phyloP scores from a whole-genome alignment of 2,329 filamentous ascomycete genomes.

The Penicillium digitatum region DNA sequence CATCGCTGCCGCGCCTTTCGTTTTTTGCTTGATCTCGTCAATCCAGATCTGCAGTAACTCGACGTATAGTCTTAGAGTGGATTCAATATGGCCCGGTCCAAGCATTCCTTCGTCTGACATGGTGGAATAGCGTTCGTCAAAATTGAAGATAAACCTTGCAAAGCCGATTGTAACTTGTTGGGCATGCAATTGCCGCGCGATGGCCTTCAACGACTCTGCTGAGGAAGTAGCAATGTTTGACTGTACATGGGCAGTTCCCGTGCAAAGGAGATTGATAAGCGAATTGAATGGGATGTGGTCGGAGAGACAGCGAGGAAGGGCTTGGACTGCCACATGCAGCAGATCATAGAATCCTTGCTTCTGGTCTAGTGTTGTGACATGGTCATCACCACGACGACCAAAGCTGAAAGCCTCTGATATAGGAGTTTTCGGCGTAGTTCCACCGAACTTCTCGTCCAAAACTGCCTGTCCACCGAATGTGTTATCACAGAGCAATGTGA shows the following conservation, averaged over 20 bases:
- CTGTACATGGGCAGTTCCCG: slow-evolving; percentile 92
- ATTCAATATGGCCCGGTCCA: slow-evolving; percentile 89
- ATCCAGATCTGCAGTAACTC: slow-evolving; percentile 96
- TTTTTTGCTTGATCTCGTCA: slow-evolving; percentile 87
- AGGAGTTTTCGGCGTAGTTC: slow-evolving; percentile 85
- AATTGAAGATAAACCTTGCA: slow-evolving; percentile 96
- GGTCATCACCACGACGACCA: slow-evolving; percentile 74
- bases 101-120: slow-evolving; percentile 98
- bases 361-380: slow-evolving; percentile 69
- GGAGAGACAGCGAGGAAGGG: slow-evolving; percentile 87
- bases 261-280: slow-evolving; percentile 90
- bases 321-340: slow-evolving; percentile 90
- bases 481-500: slow-evolving; percentile 94
- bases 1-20: slow-evolving; percentile 64
- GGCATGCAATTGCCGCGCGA: slow-evolving; percentile 86
- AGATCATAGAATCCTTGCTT: slow-evolving; percentile 95
- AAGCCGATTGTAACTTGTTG: slow-evolving; percentile 97
- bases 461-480: slow-evolving; percentile 95
- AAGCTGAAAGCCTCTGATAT: slow-evolving; percentile 94
- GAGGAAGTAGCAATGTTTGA: slow-evolving; percentile 88
- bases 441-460: slow-evolving; percentile 89
- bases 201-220: slow-evolving; percentile 87
- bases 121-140: slow-evolving; percentile 93
- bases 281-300: slow-evolving; percentile 88
- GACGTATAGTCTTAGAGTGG: slow-evolving; percentile 84